Evolutionary conservation across 352 stramenopile genomes (phyloP).

Genomic region (Globisporangium takayamanum): DNA sequence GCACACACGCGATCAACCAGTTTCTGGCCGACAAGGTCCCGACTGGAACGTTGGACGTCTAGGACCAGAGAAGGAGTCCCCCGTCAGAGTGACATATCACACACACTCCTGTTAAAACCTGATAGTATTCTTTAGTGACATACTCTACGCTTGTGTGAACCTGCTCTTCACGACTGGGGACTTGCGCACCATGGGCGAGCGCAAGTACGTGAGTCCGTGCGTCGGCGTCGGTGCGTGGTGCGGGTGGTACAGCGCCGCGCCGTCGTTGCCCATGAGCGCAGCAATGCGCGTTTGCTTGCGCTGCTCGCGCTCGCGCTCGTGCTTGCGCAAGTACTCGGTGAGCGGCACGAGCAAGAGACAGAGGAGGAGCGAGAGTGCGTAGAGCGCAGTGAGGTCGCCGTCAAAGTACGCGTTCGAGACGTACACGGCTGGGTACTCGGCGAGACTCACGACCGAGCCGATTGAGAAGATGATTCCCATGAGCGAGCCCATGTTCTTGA

Average conservation of each 20-base stretch:
- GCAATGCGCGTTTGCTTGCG: slow-evolving; percentile 29
- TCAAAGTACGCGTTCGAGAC: slow-evolving; percentile 52
- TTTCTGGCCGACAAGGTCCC: slow-evolving; percentile 28
- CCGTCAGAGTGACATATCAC: background rate
- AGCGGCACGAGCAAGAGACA: slow-evolving; percentile 56
- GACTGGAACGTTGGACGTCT: background rate
- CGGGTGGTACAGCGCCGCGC: background rate
- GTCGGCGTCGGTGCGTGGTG: slow-evolving; percentile 16
- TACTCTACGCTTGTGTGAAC: slow-evolving; percentile 6
- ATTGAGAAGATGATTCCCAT: slow-evolving; percentile 82
- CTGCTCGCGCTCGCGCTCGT: slow-evolving; percentile 38
- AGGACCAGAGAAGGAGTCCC: background rate
- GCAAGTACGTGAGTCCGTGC: slow-evolving; percentile 48
- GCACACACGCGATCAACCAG: slow-evolving; percentile 54
- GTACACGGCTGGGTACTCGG: slow-evolving; percentile 75
- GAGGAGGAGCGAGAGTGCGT: slow-evolving; percentile 37
- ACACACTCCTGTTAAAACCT: background rate
- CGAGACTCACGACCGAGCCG: slow-evolving; percentile 61
- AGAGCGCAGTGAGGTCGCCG: slow-evolving; percentile 52
- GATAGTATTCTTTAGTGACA: background rate
- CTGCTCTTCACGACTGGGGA: slow-evolving; percentile 7
- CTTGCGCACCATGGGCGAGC: slow-evolving; percentile 31
- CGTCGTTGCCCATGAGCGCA: slow-evolving; percentile 5
- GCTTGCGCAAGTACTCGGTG: slow-evolving; percentile 49
- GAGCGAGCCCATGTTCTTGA: slow-evolving; percentile 78